phyloP scores from a whole-genome alignment of 1,284 basidiomycete genomes.

The Leccinum solheimii region DNA sequence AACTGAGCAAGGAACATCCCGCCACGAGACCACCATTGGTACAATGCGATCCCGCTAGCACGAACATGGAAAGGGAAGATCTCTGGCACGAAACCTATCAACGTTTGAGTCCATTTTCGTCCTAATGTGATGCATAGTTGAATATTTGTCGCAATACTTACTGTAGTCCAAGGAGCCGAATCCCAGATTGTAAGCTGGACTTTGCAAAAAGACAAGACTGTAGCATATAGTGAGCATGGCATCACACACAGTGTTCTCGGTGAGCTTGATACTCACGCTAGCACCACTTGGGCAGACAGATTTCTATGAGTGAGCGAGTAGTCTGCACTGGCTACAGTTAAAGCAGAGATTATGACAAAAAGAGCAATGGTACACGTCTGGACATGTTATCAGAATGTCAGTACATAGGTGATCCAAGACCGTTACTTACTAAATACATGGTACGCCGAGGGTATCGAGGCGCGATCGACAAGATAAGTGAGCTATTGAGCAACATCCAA shows the following conservation, averaged over 20 bases:
- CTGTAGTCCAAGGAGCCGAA: not conserved
- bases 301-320: not conserved
- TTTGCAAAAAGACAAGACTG: not conserved
- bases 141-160: not conserved
- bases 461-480: not conserved
- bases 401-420: no score
- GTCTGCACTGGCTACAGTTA: not conserved
- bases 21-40: constrained; percentile 12
- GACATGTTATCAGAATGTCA: not conserved
- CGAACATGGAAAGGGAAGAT: constrained; percentile 27
- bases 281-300: not conserved
- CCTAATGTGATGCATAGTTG: not conserved
- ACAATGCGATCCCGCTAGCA: constrained; percentile 19
- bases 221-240: not conserved
- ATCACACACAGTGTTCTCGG: not conserved
- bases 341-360: not conserved
- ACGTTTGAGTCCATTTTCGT: not conserved
- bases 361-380: not conserved
- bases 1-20: constrained; percentile 14
- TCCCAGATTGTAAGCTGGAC: not conserved
- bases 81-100: constrained; percentile 24
- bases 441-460: not conserved
- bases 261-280: not conserved
- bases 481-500: not conserved
- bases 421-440: not conserved